These are phyloP conservation scores for Tricholoma bakamatsutake DNA, from an alignment of 768 basidiomycete genomes.

Conservation along the genomic window DNA sequence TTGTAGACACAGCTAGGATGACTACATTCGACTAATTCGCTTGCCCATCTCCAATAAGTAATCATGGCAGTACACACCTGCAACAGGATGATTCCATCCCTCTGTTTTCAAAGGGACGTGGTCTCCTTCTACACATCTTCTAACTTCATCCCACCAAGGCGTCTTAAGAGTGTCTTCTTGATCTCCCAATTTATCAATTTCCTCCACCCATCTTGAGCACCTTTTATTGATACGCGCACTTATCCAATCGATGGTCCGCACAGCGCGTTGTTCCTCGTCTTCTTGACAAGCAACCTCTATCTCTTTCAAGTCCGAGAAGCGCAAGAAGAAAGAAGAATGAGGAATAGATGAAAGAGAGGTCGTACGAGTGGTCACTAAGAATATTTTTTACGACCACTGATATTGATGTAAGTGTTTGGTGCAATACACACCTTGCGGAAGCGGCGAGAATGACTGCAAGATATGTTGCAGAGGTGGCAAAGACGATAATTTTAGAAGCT, in stretches of 20 bases:
- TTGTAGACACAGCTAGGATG: constrained; percentile 76
- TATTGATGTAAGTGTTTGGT: constrained; percentile 2
- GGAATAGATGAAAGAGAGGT: constrained; percentile 64
- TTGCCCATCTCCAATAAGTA: constrained; percentile 7
- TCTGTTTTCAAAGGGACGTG: constrained; percentile 64
- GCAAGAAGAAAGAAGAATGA: constrained; percentile 65
- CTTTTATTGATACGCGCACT: constrained; percentile 60
- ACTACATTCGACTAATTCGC: constrained; percentile 39
- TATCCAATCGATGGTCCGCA: constrained; percentile 84
- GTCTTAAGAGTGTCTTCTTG: constrained; percentile 36
- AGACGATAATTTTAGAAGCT: constrained; percentile 50
- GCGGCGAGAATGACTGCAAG: constrained; percentile 79
- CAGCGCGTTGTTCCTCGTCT: constrained; percentile 73
- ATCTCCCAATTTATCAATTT: constrained; percentile 44
- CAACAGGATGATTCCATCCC: constrained; percentile 84
- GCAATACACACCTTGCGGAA: constrained; percentile 60
- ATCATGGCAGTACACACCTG: constrained; percentile 47
- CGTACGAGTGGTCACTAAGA: constrained; percentile 71
- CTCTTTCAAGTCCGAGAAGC: constrained; percentile 72
- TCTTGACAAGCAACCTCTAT: constrained; percentile 72
- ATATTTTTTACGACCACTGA: constrained; percentile 3
- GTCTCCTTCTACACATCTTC: constrained; percentile 72
- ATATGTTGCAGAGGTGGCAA: constrained; percentile 69
- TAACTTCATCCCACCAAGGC: constrained; percentile 88
- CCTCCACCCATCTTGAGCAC: constrained; percentile 66